Conservation (phyloP, 2,329 filamentous ascomycete genomes). For the Nemania sp. region DNA sequence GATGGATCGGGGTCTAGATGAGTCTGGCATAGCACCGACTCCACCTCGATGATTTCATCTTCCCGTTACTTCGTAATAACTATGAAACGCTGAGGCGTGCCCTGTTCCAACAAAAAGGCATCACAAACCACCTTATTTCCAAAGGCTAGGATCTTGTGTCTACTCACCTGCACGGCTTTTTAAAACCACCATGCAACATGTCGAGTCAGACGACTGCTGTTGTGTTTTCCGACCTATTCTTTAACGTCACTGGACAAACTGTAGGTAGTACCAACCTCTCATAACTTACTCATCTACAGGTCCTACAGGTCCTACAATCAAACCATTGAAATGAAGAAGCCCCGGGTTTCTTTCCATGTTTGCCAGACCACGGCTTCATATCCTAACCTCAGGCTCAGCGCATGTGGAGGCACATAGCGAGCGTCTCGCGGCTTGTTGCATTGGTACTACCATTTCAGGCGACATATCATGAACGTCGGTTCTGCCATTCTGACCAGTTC, state of each 20-base stretch:
- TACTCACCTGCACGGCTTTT: background rate
- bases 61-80: slow-evolving; percentile 16
- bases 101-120: background rate
- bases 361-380: background rate
- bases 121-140: no score
- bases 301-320: no score
- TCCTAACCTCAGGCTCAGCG: background rate
- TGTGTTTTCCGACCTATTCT: background rate
- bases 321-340: no score
- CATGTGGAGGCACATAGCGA: background rate
- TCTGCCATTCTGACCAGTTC: background rate
- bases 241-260: background rate
- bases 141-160: no score
- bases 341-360: slow-evolving; percentile 6
- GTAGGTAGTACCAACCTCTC: no score
- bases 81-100: slow-evolving; percentile 19
- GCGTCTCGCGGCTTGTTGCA: background rate
- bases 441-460: background rate
- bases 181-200: background rate
- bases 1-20: slow-evolving; percentile 23
- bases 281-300: no score
- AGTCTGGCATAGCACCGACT: background rate
- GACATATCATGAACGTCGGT: background rate
- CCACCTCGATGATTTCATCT: background rate
- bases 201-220: background rate